phyloP scores from a whole-genome alignment of 2,329 filamentous ascomycete genomes.

The Pseudophaeomoniella oleicola region DNA sequence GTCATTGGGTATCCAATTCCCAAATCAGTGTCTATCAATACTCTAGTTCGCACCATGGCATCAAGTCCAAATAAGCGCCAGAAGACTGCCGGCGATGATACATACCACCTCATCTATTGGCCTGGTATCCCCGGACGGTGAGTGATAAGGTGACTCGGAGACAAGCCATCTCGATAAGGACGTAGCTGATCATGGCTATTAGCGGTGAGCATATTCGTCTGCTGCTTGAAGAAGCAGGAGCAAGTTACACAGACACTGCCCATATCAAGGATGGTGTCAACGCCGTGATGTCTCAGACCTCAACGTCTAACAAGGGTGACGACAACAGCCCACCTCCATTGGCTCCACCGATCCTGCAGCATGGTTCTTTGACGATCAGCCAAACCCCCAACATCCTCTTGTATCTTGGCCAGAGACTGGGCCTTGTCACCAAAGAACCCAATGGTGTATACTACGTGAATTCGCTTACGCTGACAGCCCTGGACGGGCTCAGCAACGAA shows the following conservation, averaged over 20 bases:
- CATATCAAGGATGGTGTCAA: slow-evolving; percentile 37
- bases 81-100: slow-evolving; percentile 7
- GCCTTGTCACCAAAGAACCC: slow-evolving; percentile 35
- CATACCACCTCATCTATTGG: slow-evolving; percentile 59
- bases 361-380: slow-evolving; percentile 46
- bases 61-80: slow-evolving; percentile 1
- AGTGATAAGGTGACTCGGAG: neutral
- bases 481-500: slow-evolving; percentile 58
- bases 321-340: slow-evolving; percentile 48
- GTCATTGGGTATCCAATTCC: too few species aligned
- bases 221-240: slow-evolving; percentile 52
- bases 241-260: slow-evolving; percentile 49
- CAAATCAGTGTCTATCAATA: too few species aligned
- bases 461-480: slow-evolving; percentile 49
- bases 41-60: neutral
- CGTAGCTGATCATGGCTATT: neutral
- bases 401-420: slow-evolving; percentile 50
- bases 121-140: slow-evolving; percentile 52
- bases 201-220: slow-evolving; percentile 57
- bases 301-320: slow-evolving; percentile 31
- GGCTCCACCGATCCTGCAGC: slow-evolving; percentile 51
- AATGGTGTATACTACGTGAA: slow-evolving; percentile 44
- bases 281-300: slow-evolving; percentile 34
- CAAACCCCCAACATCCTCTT: slow-evolving; percentile 62
- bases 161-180: neutral